Conservation (phyloP, 768 basidiomycete genomes). For the Hemileccinum rubropunctum region DNA sequence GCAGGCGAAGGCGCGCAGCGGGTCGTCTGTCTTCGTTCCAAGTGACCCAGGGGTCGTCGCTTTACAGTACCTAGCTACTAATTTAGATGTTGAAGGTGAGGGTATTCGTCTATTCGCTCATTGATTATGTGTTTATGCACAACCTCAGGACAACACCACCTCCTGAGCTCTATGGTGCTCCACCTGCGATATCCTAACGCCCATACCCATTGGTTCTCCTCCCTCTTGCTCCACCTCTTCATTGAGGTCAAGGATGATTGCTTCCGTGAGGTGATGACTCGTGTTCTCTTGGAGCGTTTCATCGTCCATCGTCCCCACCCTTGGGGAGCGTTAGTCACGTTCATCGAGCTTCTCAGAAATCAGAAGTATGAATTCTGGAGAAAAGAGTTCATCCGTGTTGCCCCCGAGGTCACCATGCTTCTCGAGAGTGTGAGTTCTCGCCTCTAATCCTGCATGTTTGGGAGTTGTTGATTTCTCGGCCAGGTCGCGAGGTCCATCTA, state of each 20-base stretch:
- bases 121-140: neutral
- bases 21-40: conserved; percentile 75
- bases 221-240: conserved; percentile 86
- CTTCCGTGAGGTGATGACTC: conserved; percentile 81
- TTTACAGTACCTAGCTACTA: conserved; percentile 76
- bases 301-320: conserved; percentile 94
- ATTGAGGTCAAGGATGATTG: conserved; percentile 71
- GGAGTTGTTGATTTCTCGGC: conserved; percentile 4
- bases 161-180: conserved; percentile 88
- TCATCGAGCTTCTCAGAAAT: conserved; percentile 91
- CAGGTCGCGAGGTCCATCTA: conserved; percentile 80
- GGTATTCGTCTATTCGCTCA: neutral
- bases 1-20: conserved; percentile 82
- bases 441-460: neutral
- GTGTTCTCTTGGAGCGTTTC: conserved; percentile 90
- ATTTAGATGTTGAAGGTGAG: conserved; percentile 90
- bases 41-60: conserved; percentile 83
- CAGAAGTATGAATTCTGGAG: conserved; percentile 89
- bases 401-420: conserved; percentile 81
- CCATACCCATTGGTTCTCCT: conserved; percentile 98
- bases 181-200: conserved; percentile 98
- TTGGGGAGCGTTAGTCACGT: conserved; percentile 92
- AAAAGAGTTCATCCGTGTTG: conserved; percentile 81
- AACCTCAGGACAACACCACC: conserved; percentile 83
- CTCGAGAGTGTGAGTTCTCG: conserved; percentile 70